Evolutionary conservation across 2,329 filamentous ascomycete genomes (phyloP).

Genomic region (Dothideomycetes sp.): DNA sequence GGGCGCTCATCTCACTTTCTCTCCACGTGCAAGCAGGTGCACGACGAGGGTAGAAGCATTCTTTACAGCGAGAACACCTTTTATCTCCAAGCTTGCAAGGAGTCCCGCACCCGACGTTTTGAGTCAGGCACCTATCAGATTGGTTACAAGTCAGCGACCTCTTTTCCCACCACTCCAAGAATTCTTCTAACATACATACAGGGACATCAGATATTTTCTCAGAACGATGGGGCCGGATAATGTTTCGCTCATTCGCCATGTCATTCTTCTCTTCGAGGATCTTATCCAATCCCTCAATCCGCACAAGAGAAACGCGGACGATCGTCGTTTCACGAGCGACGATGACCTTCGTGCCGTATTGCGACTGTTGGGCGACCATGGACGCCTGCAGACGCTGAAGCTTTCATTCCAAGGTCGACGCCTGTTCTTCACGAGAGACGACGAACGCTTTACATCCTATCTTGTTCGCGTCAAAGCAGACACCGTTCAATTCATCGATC

Average conservation of each 20-base stretch:
- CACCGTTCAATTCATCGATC: constrained; percentile 22
- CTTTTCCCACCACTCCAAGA: constrained; percentile 16
- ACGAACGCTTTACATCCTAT: constrained; percentile 33
- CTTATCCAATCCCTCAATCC: constrained; percentile 30
- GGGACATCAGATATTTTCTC: constrained; percentile 30
- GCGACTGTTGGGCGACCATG: constrained; percentile 28
- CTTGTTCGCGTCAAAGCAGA: constrained; percentile 34
- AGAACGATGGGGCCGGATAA: constrained; percentile 37
- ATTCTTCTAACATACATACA: neutral
- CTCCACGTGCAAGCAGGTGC: constrained; percentile 33
- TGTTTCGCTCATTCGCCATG: constrained; percentile 32
- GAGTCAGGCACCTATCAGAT: constrained; percentile 31
- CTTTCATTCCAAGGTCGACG: constrained; percentile 32
- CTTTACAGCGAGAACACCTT: constrained; percentile 42
- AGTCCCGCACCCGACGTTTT: constrained; percentile 23
- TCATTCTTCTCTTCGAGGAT: constrained; percentile 35
- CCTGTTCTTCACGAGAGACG: constrained; percentile 19
- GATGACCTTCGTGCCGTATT: constrained; percentile 34
- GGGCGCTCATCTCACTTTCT: constrained; percentile 33
- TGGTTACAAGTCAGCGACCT: constrained; percentile 26
- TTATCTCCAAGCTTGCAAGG: constrained; percentile 27
- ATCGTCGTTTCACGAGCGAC: constrained; percentile 39
- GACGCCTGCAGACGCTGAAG: constrained; percentile 30
- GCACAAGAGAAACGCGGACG: constrained; percentile 25
- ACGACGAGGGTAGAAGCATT: constrained; percentile 34